Base-by-base conservation (phyloP, 1,139 yeast species). In the Scheffersomyces quercinus region DNA sequence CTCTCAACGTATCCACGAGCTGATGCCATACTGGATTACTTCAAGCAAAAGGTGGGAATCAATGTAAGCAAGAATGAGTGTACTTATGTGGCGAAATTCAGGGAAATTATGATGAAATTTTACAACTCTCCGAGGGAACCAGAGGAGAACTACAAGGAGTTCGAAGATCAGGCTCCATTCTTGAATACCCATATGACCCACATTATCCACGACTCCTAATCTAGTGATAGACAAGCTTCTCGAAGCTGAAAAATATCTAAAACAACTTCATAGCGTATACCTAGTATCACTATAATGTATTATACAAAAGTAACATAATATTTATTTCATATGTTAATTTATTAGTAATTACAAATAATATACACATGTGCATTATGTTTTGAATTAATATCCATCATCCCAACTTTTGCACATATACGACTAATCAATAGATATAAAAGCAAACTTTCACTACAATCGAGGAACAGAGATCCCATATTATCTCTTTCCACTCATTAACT, bases 401-500 rank as follows among this genome's bases (percentile, higher is more conserved):
- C 35, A 31, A 15, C 8, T 24, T 16, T 36, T 5, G 15, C 30
- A 37, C 24, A 15, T 37, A 34, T 33, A n/a, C 24, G 26, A 28
- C 37, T 28, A 14, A 35, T 14, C 43, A n/a, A 36, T 20, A 28
- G 14, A 28, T 16, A 14, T 11, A 14, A 37, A 30, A 36, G 37
- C 20, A n/a, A 36, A 28, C 36, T 31, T 20, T 6, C 12, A 10
- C 29, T 20, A n/a, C 12, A 12, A 20, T 8, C 15, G 13, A 14
- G 6, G 37, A 33, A 34, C 36, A 32, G 28, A 29, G 31, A 8
- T 15, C 30, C 16, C 33, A 39, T 28, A 11, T 52, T 56, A 70
- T 54, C 69, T 81, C 64, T 83, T 83, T 29, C 88, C 88, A 51
- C 82, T 81, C 79, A 85, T 81, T 57, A 85, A 70, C 59, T 85